A percentile compares a stretch with the other conserved stretches of the same genome.
Conservation (phyloP, 305 asterid species). For the Solanum hybrid region DNA sequence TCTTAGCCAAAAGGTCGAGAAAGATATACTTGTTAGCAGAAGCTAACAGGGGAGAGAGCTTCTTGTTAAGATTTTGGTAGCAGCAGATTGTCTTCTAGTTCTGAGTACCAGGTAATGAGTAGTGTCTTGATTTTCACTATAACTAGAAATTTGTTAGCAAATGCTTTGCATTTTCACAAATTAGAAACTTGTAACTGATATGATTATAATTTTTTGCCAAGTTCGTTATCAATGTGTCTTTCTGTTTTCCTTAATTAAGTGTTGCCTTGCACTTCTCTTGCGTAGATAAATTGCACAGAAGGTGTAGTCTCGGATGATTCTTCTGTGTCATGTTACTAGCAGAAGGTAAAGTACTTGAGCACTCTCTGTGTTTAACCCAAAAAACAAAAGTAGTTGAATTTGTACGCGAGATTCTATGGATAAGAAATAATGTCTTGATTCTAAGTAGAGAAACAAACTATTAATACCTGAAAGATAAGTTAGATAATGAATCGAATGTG, state of each 20-base stretch:
- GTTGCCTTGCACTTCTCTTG: background rate
- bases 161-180: background rate
- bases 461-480: background rate
- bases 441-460: background rate
- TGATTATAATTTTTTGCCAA: background rate
- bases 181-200: background rate
- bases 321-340: background rate
- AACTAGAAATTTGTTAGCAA: background rate
- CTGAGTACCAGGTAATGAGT: background rate
- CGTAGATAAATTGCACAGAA: background rate
- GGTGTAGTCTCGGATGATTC: background rate
- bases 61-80: slow-evolving; percentile 35
- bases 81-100: background rate
- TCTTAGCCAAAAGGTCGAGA: slow-evolving; percentile 20
- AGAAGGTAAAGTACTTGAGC: background rate
- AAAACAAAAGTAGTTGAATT: background rate
- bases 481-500: background rate
- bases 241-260: background rate
- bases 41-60: slow-evolving; percentile 22
- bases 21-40: slow-evolving; percentile 23
- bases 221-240: background rate
- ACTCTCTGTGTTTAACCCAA: background rate
- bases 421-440: background rate
- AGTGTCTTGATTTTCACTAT: background rate
- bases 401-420: background rate